These are phyloP conservation scores for Jackrogersella multiformis DNA, from an alignment of 495 filamentous ascomycete genomes.

Conservation along the genomic window DNA sequence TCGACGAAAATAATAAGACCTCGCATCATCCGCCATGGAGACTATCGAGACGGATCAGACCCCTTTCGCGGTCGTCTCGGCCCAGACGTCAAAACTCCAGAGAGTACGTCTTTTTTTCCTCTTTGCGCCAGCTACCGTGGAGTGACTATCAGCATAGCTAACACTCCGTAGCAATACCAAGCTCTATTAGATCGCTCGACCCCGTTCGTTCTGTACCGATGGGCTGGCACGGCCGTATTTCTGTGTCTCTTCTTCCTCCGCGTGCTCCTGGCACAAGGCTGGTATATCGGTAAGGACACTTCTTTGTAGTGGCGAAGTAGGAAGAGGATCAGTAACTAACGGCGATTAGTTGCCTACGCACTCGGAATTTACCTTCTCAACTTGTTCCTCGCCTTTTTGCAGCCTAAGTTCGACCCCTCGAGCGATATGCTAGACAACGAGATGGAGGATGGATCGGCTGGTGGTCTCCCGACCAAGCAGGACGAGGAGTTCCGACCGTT, in stretches of 20 bases:
- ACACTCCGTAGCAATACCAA: constrained; percentile 83
- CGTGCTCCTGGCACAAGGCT: constrained; percentile 91
- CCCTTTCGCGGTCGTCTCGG: constrained; percentile 83
- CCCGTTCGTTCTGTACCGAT: constrained; percentile 86
- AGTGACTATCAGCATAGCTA: constrained; percentile 2
- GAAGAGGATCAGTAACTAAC: constrained; percentile 25
- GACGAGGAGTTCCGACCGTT: constrained; percentile 98
- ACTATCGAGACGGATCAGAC: constrained; percentile 80
- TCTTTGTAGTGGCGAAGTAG: not conserved
- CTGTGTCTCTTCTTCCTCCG: constrained; percentile 85
- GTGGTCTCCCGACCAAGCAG: constrained; percentile 85
- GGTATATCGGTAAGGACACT: constrained; percentile 89
- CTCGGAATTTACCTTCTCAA: constrained; percentile 99
- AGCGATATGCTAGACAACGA: constrained; percentile 90
- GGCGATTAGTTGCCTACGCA: constrained; percentile 83
- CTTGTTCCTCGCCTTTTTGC: constrained; percentile 97
- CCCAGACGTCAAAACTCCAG: constrained; percentile 74
- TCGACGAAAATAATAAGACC: not conserved
- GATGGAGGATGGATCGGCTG: constrained; percentile 88
- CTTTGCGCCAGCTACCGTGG: constrained; percentile 5
- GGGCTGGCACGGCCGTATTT: constrained; percentile 78
- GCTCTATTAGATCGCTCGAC: constrained; percentile 91
- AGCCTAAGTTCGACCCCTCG: constrained; percentile 98
- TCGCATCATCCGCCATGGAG: constrained; percentile 66
- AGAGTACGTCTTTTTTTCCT: constrained; percentile 47